A percentile compares a stretch with the other conserved stretches of the same genome.
Evolutionary conservation across 805 yeast species (phyloP).

Genomic region (Kluyveromyces wickerhamii): DNA sequence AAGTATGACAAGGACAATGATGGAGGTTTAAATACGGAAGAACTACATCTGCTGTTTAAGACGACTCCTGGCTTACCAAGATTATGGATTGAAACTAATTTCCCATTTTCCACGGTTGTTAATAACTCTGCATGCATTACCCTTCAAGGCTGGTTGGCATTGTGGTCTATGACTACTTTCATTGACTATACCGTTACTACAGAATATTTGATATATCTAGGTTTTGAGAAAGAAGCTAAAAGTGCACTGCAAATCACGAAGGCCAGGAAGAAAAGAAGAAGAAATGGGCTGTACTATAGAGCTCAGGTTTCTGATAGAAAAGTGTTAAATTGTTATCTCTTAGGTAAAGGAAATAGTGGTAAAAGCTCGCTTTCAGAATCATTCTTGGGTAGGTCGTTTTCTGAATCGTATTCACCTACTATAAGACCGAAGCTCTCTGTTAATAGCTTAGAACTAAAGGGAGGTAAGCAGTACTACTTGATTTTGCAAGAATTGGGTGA

Average conservation of each 20-base stretch:
- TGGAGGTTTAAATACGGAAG: constrained; percentile 81
- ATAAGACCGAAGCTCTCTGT: constrained; percentile 75
- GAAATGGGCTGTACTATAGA: constrained; percentile 60
- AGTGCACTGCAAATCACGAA: constrained; percentile 72
- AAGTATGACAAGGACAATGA: constrained; percentile 92
- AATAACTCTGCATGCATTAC: constrained; percentile 88
- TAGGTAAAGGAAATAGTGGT: constrained; percentile 84
- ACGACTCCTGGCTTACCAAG: constrained; percentile 93
- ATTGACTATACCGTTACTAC: constrained; percentile 76
- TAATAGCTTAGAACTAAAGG: constrained; percentile 85
- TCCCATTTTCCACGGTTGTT: constrained; percentile 82
- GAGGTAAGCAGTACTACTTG: constrained; percentile 92
- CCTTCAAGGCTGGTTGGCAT: constrained; percentile 97
- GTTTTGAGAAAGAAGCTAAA: constrained; percentile 54
- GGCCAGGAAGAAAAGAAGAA: constrained; percentile 60
- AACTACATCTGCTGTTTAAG: constrained; percentile 58
- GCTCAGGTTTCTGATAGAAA: constrained; percentile 72
- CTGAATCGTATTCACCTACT: constrained; percentile 72
- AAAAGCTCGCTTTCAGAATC: constrained; percentile 78
- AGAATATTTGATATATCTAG: constrained; percentile 83
- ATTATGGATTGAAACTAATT: constrained; percentile 76
- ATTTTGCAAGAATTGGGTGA: constrained; percentile 88
- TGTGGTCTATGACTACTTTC: constrained; percentile 95
- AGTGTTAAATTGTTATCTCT: constrained; percentile 80
- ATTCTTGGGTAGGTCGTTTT: constrained; percentile 66